A percentile compares a stretch with the other conserved stretches of the same genome.
phyloP scores from a whole-genome alignment of 2,329 filamentous ascomycete species.

The Bipolaris oryzae region DNA sequence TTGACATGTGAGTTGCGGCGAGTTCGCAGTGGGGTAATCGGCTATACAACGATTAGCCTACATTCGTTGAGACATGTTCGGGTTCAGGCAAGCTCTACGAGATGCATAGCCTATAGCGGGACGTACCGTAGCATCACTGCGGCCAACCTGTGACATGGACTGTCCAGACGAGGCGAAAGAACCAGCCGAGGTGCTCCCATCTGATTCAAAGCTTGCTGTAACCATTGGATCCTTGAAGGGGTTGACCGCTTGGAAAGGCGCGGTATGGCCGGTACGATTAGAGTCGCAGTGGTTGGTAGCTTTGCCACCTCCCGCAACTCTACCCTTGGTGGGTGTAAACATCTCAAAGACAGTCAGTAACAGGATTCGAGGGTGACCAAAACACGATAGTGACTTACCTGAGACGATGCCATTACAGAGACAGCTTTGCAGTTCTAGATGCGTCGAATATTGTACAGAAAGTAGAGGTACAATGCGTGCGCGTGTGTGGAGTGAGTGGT shows the following conservation, averaged over 20 bases:
- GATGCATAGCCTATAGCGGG: slow-evolving; percentile 6
- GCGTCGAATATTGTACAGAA: background rate
- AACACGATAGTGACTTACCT: slow-evolving; percentile 16
- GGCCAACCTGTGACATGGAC: slow-evolving; percentile 13
- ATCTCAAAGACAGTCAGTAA: slow-evolving; percentile 20
- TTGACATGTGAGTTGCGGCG: slow-evolving; percentile 11
- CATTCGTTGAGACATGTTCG: background rate
- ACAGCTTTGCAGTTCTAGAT: background rate
- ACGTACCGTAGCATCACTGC: background rate
- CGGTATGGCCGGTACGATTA: background rate
- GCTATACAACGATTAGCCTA: slow-evolving; percentile 2
- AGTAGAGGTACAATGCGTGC: background rate
- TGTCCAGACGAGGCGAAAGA: slow-evolving; percentile 19
- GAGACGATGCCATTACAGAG: slow-evolving; percentile 9
- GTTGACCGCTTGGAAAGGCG: slow-evolving; percentile 8
- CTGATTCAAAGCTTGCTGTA: slow-evolving; percentile 9
- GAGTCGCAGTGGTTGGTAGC: background rate
- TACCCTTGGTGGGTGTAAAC: slow-evolving; percentile 3
- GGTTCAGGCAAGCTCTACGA: slow-evolving; percentile 13
- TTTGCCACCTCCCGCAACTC: slow-evolving; percentile 1
- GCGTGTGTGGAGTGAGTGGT: background rate
- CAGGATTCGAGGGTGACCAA: background rate
- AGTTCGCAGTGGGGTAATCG: slow-evolving; percentile 10
- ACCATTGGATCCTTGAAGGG: slow-evolving; percentile 11
- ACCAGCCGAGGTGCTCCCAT: slow-evolving; percentile 17